These are phyloP conservation scores for Psidium guajava DNA, from an alignment of 345 rosid genomes.

Conservation along the genomic window DNA sequence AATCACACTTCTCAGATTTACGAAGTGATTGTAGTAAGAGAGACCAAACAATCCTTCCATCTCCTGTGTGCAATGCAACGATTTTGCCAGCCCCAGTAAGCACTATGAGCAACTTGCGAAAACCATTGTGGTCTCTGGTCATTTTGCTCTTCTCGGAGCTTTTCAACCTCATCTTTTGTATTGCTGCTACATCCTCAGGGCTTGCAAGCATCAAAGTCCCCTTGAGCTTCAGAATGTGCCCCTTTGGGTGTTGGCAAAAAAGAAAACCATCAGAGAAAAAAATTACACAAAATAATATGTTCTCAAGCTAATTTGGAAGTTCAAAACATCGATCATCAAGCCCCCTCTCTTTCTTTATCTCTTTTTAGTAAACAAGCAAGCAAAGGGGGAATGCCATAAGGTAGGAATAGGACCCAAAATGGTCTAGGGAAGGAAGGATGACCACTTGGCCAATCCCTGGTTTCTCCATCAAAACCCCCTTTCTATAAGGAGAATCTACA, in stretches of 20 bases:
- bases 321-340: neutral
- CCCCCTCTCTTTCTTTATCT: neutral
- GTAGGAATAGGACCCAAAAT: neutral
- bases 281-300: neutral
- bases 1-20: slow-evolving; percentile 48
- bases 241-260: slow-evolving; percentile 37
- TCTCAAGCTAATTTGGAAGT: neutral
- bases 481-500: neutral
- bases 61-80: slow-evolving; percentile 92
- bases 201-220: slow-evolving; percentile 92
- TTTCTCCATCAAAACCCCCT: neutral
- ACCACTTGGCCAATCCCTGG: neutral
- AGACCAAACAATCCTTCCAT: slow-evolving; percentile 93
- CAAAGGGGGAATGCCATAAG: neutral
- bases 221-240: slow-evolving; percentile 84
- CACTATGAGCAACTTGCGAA: slow-evolving; percentile 78
- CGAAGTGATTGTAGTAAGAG: slow-evolving; percentile 47
- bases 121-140: slow-evolving; percentile 98
- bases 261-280: neutral
- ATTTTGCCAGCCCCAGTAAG: slow-evolving; percentile 80
- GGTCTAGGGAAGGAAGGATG: neutral
- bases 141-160: slow-evolving; percentile 88
- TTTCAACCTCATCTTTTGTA: slow-evolving; percentile 76
- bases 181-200: slow-evolving; percentile 81
- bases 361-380: neutral